phyloP scores from a whole-genome alignment of 2,329 filamentous ascomycete genomes.

The Claviceps quebecensis region DNA sequence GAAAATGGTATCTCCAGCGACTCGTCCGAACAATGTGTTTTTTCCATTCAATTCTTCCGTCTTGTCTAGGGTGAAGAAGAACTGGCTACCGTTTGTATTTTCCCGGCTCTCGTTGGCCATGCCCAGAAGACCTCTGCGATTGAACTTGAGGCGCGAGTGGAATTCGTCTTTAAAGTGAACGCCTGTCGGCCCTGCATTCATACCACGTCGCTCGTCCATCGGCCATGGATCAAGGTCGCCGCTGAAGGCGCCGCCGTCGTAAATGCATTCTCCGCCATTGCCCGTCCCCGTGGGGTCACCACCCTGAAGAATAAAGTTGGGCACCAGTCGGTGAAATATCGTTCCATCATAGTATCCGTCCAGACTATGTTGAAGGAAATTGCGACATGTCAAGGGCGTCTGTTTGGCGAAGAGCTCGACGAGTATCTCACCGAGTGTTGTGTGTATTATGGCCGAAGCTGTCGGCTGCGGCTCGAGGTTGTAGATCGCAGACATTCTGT shows the following conservation, averaged over 20 bases:
- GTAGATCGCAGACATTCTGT: slow-evolving; percentile 74
- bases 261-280: slow-evolving; percentile 82
- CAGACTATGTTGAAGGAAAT: slow-evolving; percentile 88
- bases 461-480: slow-evolving; percentile 92
- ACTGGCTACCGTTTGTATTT: slow-evolving; percentile 85
- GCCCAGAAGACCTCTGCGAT: slow-evolving; percentile 75
- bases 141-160: slow-evolving; percentile 85
- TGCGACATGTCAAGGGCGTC: slow-evolving; percentile 77
- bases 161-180: slow-evolving; percentile 70
- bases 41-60: slow-evolving; percentile 74
- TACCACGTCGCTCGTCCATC: slow-evolving; percentile 49
- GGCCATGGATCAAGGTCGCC: slow-evolving; percentile 60
- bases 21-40: slow-evolving; percentile 86
- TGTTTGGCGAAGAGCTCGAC: slow-evolving; percentile 94
- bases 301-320: slow-evolving; percentile 85
- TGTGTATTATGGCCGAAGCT: slow-evolving; percentile 80
- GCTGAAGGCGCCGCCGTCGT: slow-evolving; percentile 66
- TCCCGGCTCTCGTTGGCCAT: slow-evolving; percentile 80
- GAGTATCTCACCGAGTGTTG: slow-evolving; percentile 75
- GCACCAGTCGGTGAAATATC: slow-evolving; percentile 84
- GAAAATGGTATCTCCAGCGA: slow-evolving; percentile 91
- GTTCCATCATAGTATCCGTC: slow-evolving; percentile 93
- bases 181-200: slow-evolving; percentile 44
- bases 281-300: slow-evolving; percentile 91
- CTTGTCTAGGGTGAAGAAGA: slow-evolving; percentile 86